These are phyloP conservation scores for Naumovozyma castellii DNA, from an alignment of 805 yeast genomes.

Conservation along the genomic window DNA sequence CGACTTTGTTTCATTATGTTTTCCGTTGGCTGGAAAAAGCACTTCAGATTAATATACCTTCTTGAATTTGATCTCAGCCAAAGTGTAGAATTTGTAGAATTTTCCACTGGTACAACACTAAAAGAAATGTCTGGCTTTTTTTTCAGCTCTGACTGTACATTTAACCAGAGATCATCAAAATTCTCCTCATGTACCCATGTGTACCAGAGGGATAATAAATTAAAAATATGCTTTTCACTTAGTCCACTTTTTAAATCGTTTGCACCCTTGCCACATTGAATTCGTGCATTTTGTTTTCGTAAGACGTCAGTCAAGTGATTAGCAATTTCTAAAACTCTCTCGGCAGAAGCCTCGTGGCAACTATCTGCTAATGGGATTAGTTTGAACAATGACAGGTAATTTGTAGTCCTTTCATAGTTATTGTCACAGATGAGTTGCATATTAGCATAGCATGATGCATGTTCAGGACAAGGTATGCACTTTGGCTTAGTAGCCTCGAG, in stretches of 20 bases:
- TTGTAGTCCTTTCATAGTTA: slow-evolving; percentile 41
- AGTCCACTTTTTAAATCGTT: slow-evolving; percentile 42
- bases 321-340: not conserved
- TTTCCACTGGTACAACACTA: no score
- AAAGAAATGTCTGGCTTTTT: no score
- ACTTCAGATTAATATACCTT: no score
- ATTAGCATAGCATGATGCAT: slow-evolving; percentile 58
- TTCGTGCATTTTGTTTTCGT: slow-evolving; percentile 52
- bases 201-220: slow-evolving; percentile 32
- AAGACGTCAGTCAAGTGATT: slow-evolving; percentile 27
- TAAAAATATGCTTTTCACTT: slow-evolving; percentile 37
- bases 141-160: slow-evolving; percentile 48
- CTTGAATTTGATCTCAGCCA: no score
- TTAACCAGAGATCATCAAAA: slow-evolving; percentile 53
- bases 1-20: no score
- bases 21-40: no score
- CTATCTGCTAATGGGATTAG: slow-evolving; percentile 48
- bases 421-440: slow-evolving; percentile 56
- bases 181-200: slow-evolving; percentile 38
- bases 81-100: no score
- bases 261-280: slow-evolving; percentile 42
- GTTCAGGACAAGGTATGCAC: slow-evolving; percentile 70
- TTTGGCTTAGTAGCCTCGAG: no score
- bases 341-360: slow-evolving; percentile 59
- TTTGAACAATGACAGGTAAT: slow-evolving; percentile 33